Evolutionary conservation across 352 stramenopile genomes (phyloP), one percentile per base, ranked within the genome.

Genomic region (Pythium aphanidermatum): DNA sequence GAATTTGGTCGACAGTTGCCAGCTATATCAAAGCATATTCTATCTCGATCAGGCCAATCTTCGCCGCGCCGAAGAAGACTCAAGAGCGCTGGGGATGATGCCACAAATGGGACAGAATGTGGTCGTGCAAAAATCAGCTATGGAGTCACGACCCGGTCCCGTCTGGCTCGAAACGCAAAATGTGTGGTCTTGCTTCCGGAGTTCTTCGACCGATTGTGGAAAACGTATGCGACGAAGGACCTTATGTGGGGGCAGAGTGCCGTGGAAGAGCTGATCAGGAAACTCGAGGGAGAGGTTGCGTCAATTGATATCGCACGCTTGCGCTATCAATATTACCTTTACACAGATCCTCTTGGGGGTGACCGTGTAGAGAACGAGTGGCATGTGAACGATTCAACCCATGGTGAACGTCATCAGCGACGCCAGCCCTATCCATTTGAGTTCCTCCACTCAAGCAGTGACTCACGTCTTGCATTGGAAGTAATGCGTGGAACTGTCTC

Each of bases 201-300:
- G 38, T 94, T 94, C 44, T 94, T 94, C 46, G 83, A 94, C 19
- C 76, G 80, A 12, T 31, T 94, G 24, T 70, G 74, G 55, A 86
- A 82, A 65, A 84, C 50, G 6, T 81, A 74, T 37, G 58, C 70
- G 20, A 85, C 81, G 4, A 94, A 92, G 39, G 83, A 94, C 45
- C 57, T 92, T 34, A 73, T 91, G 13, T 94, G 83, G 83, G 78
- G 80, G 0, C 63, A 70, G 6, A 64, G 74, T 29, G 68, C 70
- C 17, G 67, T 94, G 0, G 68, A 91, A 53, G 82, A 94, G 38
- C 54, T 94, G 35, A 81, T 84, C 30, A 51, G 63, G 27, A 85
- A 81, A 31, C 55, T 94, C 6, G 76, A 92, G 37, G 46, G 46
- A 7, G 82, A 94, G 49, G 68, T 94, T 28, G 84, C 76, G 10